Evolutionary conservation across 495 filamentous ascomycete genomes (phyloP).

Genomic region (Thermothielavioides terrestris): DNA sequence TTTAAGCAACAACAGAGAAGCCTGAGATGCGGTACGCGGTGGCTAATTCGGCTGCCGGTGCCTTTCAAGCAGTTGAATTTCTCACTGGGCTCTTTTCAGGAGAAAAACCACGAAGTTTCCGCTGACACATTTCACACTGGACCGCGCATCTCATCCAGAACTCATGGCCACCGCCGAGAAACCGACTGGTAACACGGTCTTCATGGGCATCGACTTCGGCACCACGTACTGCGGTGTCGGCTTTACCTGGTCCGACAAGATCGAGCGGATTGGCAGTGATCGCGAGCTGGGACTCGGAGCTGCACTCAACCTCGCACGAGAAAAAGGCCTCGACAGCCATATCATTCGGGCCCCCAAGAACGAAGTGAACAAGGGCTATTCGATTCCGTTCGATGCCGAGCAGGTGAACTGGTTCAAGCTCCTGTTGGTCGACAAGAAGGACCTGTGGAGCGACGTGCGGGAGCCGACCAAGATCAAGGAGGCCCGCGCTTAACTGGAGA

Average conservation of each 20-base stretch:
- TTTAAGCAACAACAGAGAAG: too few relatives aligned
- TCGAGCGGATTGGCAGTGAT: conserved; percentile 9
- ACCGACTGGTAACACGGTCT: neutral
- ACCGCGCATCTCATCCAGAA: too few relatives aligned
- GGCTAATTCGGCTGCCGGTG: too few relatives aligned
- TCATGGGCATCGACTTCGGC: conserved; percentile 13
- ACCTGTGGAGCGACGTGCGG: conserved; percentile 9
- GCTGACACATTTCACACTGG: too few relatives aligned
- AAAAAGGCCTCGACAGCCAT: conserved; percentile 17
- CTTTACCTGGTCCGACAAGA: conserved; percentile 5
- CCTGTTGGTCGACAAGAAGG: conserved; percentile 20
- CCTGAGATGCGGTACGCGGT: too few relatives aligned
- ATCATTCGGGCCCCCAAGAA: neutral
- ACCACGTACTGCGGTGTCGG: conserved; percentile 13
- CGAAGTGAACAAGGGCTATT: conserved; percentile 21
- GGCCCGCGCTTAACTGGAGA: conserved; percentile 5
- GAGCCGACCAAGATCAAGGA: conserved; percentile 4
- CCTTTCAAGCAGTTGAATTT: too few relatives aligned
- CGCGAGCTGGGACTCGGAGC: conserved; percentile 8
- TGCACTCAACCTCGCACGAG: conserved; percentile 6
- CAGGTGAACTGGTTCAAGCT: conserved; percentile 29
- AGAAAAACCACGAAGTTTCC: too few relatives aligned
- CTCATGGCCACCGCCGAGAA: neutral
- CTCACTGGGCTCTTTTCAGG: too few relatives aligned
- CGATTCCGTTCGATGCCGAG: conserved; percentile 4